These are phyloP conservation scores for Podospora sp. DNA, from an alignment of 495 filamentous ascomycete genomes.

Conservation along the genomic window DNA sequence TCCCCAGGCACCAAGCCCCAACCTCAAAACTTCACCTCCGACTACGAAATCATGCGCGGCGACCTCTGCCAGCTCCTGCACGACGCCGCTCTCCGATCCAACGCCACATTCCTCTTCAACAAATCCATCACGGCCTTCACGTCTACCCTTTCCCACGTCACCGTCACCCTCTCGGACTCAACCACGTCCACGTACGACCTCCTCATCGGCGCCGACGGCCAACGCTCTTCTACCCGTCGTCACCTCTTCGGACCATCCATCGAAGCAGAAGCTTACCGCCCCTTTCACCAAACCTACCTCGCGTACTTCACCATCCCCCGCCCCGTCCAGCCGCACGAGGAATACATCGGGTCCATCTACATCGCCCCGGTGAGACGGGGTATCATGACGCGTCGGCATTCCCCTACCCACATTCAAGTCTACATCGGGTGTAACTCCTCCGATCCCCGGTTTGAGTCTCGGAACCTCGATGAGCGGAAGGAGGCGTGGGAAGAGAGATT, in stretches of 20 bases:
- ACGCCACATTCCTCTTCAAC: constrained; percentile 51
- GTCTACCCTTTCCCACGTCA: constrained; percentile 26
- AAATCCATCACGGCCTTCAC: constrained; percentile 32
- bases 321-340: constrained; percentile 28
- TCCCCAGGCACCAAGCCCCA: constrained; percentile 35
- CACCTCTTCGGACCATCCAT: constrained; percentile 37
- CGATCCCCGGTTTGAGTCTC: not conserved
- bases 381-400: constrained; percentile 35
- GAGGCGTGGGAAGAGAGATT: constrained; percentile 43
- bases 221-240: constrained; percentile 44
- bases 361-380: constrained; percentile 24
- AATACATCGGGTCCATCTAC: constrained; percentile 23
- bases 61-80: constrained; percentile 53
- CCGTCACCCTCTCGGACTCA: constrained; percentile 45
- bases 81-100: constrained; percentile 45
- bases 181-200: constrained; percentile 46
- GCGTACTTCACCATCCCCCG: constrained; percentile 47
- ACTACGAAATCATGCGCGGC: constrained; percentile 61
- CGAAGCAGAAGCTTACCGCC: constrained; percentile 22
- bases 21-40: constrained; percentile 50
- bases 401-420: constrained; percentile 26
- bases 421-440: constrained; percentile 22
- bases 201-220: constrained; percentile 55
- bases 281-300: constrained; percentile 3
- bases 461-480: constrained; percentile 36